These are phyloP conservation scores for Sugiyamaella qingdaonensis DNA, from an alignment of 805 yeast species.

Conservation along the genomic window DNA sequence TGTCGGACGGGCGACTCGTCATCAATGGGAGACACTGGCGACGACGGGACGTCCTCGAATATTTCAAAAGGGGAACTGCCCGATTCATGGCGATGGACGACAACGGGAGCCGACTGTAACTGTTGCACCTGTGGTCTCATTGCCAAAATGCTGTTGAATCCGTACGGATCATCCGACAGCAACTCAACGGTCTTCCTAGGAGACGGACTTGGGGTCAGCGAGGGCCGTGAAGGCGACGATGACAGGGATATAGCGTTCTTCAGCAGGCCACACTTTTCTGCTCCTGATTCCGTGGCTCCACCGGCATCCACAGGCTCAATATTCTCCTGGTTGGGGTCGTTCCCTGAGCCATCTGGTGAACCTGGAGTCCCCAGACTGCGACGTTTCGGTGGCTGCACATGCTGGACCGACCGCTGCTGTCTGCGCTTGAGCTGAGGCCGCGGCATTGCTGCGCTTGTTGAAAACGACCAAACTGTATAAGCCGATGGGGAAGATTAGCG, in stretches of 20 bases:
- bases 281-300: not conserved
- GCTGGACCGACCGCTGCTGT: not conserved
- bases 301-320: not conserved
- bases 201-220: not conserved
- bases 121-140: not conserved
- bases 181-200: constrained; percentile 1
- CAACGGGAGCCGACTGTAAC: not conserved
- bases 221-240: not conserved
- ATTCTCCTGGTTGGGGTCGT: not conserved
- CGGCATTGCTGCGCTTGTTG: constrained; percentile 4
- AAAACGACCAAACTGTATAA: too few relatives aligned
- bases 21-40: not conserved
- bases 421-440: constrained; percentile 5
- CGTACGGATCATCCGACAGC: constrained; percentile 7
- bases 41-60: constrained; percentile 1
- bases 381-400: not conserved
- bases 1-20: not conserved
- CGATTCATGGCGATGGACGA: not conserved
- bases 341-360: not conserved
- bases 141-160: constrained; percentile 5
- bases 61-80: not conserved
- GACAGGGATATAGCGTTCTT: not conserved
- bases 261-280: not conserved
- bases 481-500: too few relatives aligned
- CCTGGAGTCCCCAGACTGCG: not conserved